Base-by-base conservation (phyloP, 73 alveolate genomes). In the Stentor coeruleus region DNA sequence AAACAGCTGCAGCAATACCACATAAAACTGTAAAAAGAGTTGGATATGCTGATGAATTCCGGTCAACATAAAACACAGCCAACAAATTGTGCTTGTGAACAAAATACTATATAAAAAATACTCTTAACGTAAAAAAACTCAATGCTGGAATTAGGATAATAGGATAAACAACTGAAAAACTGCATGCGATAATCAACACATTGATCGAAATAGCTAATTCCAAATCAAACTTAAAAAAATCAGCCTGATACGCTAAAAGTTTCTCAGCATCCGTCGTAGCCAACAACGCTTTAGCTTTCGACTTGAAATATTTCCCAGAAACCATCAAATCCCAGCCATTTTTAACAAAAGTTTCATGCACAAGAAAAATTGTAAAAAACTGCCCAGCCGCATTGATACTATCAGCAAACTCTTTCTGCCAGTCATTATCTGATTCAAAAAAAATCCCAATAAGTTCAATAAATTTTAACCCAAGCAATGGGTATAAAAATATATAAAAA, bases 21-120 rank as follows among this genome's bases (percentile, higher is more conserved):
- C 79, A 66, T 14, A 66, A 40, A 20, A 66, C 11, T 20, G 79
- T 28, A 33, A 66, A 66, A 66, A 66, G 79, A 0, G 33, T 33
- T 20, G 79, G 79, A 66, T 26, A 66, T 20, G 79, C 79, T 2
- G 79, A 66, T 1, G 79, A 66, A 66, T 20, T 66, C n/a, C n/a
- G n/a, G 33, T 66, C 39, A 1, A 66, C 79, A 33, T 66, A 66
- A 66, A 20, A 66, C 0, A 66, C 79, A 1, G 40, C n/a, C 33
- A 66, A 66, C n/a, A 66, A 40, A 31, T 66, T 66, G 41, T 66
- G 79, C 2, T 20, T 20, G 37, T 66, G 79, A 20, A 66, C 37
- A 33, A 20, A 66, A 33, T 66, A 66, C 79, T 66, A 33, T 0
- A 66, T 66, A 66, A 2, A 1, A 26, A 20, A 0, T 66, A 66